Evolutionary conservation across 2,329 filamentous ascomycete species (phyloP), one percentile per base, ranked within the genome.

Genomic region (Fusarium sp.): DNA sequence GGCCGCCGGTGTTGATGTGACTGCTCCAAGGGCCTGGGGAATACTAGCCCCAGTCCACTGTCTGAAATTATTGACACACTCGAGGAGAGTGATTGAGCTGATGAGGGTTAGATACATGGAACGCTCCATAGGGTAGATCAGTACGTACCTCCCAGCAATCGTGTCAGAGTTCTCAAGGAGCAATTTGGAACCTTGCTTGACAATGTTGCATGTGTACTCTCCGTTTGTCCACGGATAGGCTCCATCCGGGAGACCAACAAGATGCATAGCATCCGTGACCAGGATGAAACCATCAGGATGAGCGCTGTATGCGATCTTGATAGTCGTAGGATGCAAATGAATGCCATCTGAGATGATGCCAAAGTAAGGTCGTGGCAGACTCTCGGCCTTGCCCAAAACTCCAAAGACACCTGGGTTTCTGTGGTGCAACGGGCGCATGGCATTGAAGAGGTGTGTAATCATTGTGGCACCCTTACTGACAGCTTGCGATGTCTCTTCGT

Each of bases 361-460:
- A 81, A 96, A 98, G 82, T 89, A 98, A 0, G 95, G 95, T 58
- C 92, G 87, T 18, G 83, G 81, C 62, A 85, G 79, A 69, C 82
- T 86, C 77, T 92, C 88, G 14, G 88, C 88, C 70, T 89, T 89
- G 68, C 95, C 94, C 20, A 98, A 85, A 1, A 97, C 90, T 35
- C 95, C 95, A 80, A 97, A 97, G 76, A 98, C 91, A 42, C 95
- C 95, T 0, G 95, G 95, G 82, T 98, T 95, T 66, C 95, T 92
- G 85, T 98, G 94, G 81, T 96, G 94, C 57, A 97, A 90, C 20
- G 94, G 94, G 2, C 91, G 89, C 95, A 98, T 98, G 32, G 95
- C 95, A 81, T 98, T 98, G 89, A 97, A 98, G 4, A 98, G 87
- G 79, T 98, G 95, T 0, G 95, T 98, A 75, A 98, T 93, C 94